phyloP scores from a whole-genome alignment of 1,284 basidiomycete genomes.

The Pholiota adiposa region DNA sequence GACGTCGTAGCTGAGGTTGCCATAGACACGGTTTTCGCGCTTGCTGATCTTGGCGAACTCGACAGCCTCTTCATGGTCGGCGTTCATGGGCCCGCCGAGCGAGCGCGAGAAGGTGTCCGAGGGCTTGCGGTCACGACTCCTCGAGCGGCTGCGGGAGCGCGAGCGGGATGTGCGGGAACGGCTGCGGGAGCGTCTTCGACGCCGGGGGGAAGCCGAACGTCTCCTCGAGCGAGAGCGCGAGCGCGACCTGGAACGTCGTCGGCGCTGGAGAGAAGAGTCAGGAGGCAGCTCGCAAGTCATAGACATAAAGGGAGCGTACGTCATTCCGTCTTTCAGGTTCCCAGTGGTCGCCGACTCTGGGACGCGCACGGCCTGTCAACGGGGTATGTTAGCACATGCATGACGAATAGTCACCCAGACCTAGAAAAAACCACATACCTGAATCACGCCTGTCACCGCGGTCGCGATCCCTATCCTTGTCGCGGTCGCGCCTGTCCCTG shows the following conservation, averaged over 20 bases:
- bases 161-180: slow-evolving; percentile 48
- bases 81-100: slow-evolving; percentile 90
- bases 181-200: slow-evolving; percentile 63
- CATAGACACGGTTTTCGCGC: slow-evolving; percentile 97
- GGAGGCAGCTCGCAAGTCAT: slow-evolving; percentile 6
- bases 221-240: slow-evolving; percentile 52
- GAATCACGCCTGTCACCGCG: slow-evolving; percentile 55
- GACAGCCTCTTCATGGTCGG: slow-evolving; percentile 85
- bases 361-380: slow-evolving; percentile 22
- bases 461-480: slow-evolving; percentile 53
- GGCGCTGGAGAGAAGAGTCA: slow-evolving; percentile 38
- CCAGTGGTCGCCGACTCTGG: slow-evolving; percentile 64
- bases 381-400: slow-evolving; percentile 3
- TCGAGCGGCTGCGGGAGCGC: slow-evolving; percentile 62
- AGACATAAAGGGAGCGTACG: slow-evolving; percentile 41
- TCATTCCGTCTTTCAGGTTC: slow-evolving; percentile 76
- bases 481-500: slow-evolving; percentile 39
- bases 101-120: slow-evolving; percentile 75
- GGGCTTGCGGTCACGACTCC: slow-evolving; percentile 63
- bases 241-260: slow-evolving; percentile 39
- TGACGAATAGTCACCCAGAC: not conserved
- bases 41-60: slow-evolving; percentile 93
- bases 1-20: slow-evolving; percentile 97
- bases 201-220: slow-evolving; percentile 44
- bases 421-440: slow-evolving; percentile 46